phyloP scores from a whole-genome alignment of 1,284 basidiomycete species.

The Ganoderma lingzhi region DNA sequence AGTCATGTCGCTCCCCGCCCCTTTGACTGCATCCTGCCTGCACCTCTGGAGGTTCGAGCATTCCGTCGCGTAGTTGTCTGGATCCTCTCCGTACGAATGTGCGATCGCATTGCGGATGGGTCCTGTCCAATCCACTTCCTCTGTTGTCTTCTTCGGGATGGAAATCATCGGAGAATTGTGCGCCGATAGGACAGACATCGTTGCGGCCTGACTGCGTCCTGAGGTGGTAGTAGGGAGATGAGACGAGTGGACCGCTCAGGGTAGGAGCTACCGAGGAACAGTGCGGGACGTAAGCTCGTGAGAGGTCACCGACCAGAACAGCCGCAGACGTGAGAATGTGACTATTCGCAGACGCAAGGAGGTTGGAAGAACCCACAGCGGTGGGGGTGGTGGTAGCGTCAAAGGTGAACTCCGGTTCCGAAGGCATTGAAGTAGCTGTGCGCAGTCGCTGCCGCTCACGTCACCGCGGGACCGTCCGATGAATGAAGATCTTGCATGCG shows the following conservation, averaged over 20 bases:
- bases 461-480: background rate
- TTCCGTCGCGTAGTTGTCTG: conserved; percentile 88
- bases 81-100: conserved; percentile 93
- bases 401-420: background rate
- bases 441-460: background rate
- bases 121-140: conserved; percentile 92
- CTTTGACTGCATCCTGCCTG: conserved; percentile 94
- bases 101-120: conserved; percentile 89
- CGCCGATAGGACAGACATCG: conserved; percentile 55
- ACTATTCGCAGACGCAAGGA: background rate
- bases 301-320: background rate
- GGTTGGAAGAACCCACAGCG: background rate
- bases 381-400: background rate
- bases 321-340: background rate
- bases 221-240: background rate
- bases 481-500: background rate
- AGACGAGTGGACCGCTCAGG: background rate
- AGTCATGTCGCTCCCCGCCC: conserved; percentile 93
- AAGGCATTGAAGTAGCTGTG: background rate
- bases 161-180: conserved; percentile 85
- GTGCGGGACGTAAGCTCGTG: background rate
- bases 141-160: conserved; percentile 81
- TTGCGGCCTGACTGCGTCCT: background rate
- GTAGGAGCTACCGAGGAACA: background rate
- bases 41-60: conserved; percentile 87